Evolutionary conservation across 495 filamentous ascomycete genomes (phyloP), one percentile per base, ranked within the genome.

Genomic region (Talaromyces ruber): DNA sequence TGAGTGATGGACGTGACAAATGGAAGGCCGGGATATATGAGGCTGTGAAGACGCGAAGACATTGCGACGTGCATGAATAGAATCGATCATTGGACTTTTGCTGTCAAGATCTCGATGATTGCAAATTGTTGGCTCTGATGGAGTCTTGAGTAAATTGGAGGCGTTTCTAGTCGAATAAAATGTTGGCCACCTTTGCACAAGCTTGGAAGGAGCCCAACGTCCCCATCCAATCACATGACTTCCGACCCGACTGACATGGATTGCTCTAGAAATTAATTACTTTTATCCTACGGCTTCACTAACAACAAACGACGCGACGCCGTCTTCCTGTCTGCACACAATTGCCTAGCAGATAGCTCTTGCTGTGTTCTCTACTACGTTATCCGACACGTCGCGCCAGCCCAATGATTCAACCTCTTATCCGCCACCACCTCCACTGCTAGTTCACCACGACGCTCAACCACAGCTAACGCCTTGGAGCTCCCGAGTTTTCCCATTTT

Each of bases 331-430:
- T 54, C 1, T 52, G 51, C 51, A 11, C 26, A n/a, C 11, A 55
- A 69, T 83, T 32, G 74, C 81, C 21, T 51, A 70, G 16, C 34
- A 16, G 34, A 39, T 9, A 39, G 34, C 34, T 39, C 4, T 39
- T 39, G 34, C 34, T 39, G 34, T 16, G 34, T 29, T 54, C 18
- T 47, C 74, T 74, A 21, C 76, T 82, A 28, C 74, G 79, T 50
- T 70, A 72, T 43, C 65, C 3, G 51, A 54, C 51, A 54, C 51
- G 22, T 54, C 24, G 51, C 54, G 26, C 26, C 54, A 57, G 54
- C 18, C 54, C 54, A 54, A 54, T 28, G 51, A 28, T 54, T 28
- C 51, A 28, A 28, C 28, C 26, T 54, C 24, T 54, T 54, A 54
- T 54, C 51, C 51, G 51, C 51, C 51, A 54, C 51, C 51, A 54